Conservation (phyloP, 345 rosid genomes). For the Abelmoschus esculentus region DNA sequence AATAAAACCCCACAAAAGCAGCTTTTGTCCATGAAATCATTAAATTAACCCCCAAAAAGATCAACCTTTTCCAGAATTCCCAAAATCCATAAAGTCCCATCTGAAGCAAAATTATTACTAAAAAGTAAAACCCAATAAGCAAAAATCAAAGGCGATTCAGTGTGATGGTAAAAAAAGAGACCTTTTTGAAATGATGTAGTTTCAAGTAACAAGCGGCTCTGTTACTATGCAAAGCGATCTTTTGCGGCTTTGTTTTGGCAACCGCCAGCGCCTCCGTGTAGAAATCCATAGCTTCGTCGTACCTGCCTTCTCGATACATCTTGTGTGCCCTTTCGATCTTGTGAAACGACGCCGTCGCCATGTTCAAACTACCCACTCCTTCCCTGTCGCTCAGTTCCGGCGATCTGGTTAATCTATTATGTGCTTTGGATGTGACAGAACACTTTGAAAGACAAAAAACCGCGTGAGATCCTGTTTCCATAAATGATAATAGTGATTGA, state of each 20-base stretch:
- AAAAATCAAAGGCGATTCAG: background rate
- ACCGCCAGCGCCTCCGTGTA: constrained; percentile 69
- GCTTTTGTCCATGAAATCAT: background rate
- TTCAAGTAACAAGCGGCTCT: constrained; percentile 90
- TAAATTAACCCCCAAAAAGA: background rate
- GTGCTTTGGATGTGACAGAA: background rate
- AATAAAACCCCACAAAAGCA: background rate
- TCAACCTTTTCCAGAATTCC: background rate
- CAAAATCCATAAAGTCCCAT: background rate
- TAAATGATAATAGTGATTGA: background rate
- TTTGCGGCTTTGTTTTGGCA: constrained; percentile 65
- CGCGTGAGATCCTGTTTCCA: background rate
- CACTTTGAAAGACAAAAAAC: background rate
- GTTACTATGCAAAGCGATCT: constrained; percentile 88
- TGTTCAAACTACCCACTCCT: background rate
- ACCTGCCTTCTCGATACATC: constrained; percentile 70
- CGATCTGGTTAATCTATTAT: background rate
- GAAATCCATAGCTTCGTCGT: constrained; percentile 55
- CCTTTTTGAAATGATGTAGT: constrained; percentile 72
- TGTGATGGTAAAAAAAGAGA: constrained; percentile 5
- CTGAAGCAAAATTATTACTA: constrained; percentile 4
- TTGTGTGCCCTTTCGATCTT: constrained; percentile 85
- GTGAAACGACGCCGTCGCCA: constrained; percentile 49
- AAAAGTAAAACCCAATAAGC: background rate
- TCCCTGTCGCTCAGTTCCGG: background rate